Conservation (phyloP, 2,329 filamentous ascomycete species). For the Lasiodiplodia gonubiensis region DNA sequence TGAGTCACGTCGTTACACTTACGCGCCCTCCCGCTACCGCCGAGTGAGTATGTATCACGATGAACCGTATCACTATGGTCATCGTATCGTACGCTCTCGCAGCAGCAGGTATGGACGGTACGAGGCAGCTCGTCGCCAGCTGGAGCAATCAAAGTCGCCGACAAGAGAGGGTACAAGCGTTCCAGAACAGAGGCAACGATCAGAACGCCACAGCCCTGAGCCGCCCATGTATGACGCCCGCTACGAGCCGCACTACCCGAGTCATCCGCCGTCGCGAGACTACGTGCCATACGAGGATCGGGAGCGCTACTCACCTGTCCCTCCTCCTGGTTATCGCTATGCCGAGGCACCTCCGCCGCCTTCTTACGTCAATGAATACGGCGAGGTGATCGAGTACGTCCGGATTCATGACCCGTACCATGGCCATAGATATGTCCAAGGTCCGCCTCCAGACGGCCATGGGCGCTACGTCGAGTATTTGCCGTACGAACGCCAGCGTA, state of each 20-base stretch:
- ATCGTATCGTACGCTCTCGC: conserved; percentile 18
- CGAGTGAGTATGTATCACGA: conserved; percentile 25
- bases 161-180: conserved; percentile 15
- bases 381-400: conserved; percentile 28
- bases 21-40: conserved; percentile 25
- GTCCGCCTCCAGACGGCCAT: background rate
- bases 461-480: conserved; percentile 16
- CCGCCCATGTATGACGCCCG: background rate
- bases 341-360: conserved; percentile 10
- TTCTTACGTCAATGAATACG: conserved; percentile 28
- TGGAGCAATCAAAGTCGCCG: conserved; percentile 26
- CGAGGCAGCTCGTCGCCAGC: conserved; percentile 25
- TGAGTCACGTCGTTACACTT: conserved; percentile 20
- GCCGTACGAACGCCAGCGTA: conserved; percentile 21
- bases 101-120: conserved; percentile 26
- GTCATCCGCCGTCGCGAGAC: conserved; percentile 9
- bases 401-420: conserved; percentile 24
- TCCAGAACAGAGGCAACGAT: conserved; percentile 18
- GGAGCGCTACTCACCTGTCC: conserved; percentile 21
- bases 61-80: conserved; percentile 9
- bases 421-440: conserved; percentile 8
- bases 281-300: conserved; percentile 21
- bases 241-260: background rate
- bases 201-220: conserved; percentile 10
- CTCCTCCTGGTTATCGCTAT: conserved; percentile 25